Conservation (phyloP, 768 basidiomycete genomes). For the Podaxis carcinomalis region DNA sequence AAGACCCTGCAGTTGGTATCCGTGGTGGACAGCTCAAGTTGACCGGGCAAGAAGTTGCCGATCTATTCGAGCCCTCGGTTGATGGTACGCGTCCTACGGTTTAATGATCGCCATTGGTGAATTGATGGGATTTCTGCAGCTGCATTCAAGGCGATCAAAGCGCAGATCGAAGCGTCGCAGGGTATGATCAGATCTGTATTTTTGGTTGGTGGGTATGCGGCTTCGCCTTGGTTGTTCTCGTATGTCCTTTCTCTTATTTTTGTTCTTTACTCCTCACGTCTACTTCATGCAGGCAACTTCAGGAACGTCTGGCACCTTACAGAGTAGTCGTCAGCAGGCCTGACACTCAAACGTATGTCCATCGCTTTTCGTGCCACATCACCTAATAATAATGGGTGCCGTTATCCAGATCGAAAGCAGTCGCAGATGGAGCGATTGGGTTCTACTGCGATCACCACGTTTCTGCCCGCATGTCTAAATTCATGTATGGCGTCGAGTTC, state of each 20-base stretch:
- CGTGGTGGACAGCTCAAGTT: conserved; percentile 69
- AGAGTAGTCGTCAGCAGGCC: conserved; percentile 66
- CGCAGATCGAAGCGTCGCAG: conserved; percentile 64
- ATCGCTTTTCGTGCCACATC: too few relatives aligned
- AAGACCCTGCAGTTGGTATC: conserved; percentile 66
- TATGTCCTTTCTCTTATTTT: conserved; percentile 14
- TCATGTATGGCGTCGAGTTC: conserved; percentile 81
- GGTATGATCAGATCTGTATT: conserved; percentile 77
- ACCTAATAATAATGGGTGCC: too few relatives aligned
- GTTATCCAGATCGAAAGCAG: conserved; percentile 69
- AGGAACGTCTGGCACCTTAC: conserved; percentile 56
- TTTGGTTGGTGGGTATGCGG: conserved; percentile 80
- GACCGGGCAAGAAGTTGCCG: conserved; percentile 67
- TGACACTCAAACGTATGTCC: conserved; percentile 70
- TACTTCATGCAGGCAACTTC: conserved; percentile 44
- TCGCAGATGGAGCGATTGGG: conserved; percentile 79
- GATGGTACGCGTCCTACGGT: conserved; percentile 32
- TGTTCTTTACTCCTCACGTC: not conserved
- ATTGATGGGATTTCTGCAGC: conserved; percentile 28
- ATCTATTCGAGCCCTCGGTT: conserved; percentile 76
- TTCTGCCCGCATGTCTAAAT: conserved; percentile 74
- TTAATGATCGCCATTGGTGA: not conserved
- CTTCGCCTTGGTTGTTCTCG: conserved; percentile 74
- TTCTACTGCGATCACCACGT: conserved; percentile 86
- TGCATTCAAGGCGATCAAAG: conserved; percentile 62